A percentile compares a stretch with the other conserved stretches of the same genome.
Conservation (phyloP, 2,329 filamentous ascomycete species). For the Epicoccum sorghinum region DNA sequence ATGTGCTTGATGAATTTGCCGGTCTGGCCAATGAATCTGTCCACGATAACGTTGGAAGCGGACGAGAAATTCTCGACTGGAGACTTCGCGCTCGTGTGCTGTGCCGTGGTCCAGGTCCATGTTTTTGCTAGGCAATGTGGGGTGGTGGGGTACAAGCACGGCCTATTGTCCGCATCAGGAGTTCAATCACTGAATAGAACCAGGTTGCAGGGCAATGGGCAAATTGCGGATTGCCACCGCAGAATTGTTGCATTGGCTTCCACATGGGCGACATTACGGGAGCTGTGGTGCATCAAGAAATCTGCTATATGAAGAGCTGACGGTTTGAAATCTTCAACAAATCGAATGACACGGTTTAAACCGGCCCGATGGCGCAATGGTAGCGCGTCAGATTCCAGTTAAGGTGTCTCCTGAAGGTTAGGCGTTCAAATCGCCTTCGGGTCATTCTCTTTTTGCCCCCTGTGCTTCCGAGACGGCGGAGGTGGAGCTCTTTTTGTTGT, state of each 20-base stretch:
- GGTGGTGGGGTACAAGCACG: constrained; percentile 15
- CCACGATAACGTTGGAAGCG: too few relatives aligned
- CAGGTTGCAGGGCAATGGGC: background rate
- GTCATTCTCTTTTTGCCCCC: constrained; percentile 27
- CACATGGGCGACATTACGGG: too few relatives aligned
- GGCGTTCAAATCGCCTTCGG: constrained; percentile 36
- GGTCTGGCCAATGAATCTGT: too few relatives aligned
- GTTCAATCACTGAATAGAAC: background rate
- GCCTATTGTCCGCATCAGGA: constrained; percentile 12
- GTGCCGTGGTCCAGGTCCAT: constrained; percentile 6
- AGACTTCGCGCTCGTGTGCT: background rate
- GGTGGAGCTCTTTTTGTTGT: constrained; percentile 9
- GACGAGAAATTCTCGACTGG: too few relatives aligned
- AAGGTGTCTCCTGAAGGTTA: constrained; percentile 36
- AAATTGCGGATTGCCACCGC: background rate
- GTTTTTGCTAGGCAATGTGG: constrained; percentile 16
- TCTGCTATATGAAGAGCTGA: background rate
- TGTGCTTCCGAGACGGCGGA: background rate
- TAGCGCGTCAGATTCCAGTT: constrained; percentile 42
- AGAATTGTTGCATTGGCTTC: background rate
- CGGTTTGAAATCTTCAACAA: constrained; percentile 8
- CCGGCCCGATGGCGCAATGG: constrained; percentile 37
- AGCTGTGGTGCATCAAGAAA: too few relatives aligned
- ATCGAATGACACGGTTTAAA: constrained; percentile 19
- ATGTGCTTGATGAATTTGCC: too few relatives aligned